These are phyloP conservation scores for Hypomontagnella submonticulosa DNA, from an alignment of 495 filamentous ascomycete species.

Conservation along the genomic window DNA sequence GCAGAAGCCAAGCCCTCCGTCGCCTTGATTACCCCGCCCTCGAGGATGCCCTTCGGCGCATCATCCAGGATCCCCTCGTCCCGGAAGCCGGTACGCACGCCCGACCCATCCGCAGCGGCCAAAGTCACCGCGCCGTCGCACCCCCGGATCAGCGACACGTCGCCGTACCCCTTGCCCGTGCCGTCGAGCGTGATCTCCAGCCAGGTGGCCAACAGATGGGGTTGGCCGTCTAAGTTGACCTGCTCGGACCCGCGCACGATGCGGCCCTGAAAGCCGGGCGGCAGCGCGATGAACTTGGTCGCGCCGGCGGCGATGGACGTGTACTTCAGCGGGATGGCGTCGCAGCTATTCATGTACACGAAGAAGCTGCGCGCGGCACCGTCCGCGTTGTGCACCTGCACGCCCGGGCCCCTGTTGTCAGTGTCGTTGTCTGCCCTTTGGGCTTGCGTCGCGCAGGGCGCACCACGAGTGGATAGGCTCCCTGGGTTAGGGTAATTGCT, in stretches of 20 bases:
- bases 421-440: conserved; percentile 9
- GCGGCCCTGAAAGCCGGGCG: conserved; percentile 38
- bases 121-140: conserved; percentile 41
- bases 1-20: conserved; percentile 29
- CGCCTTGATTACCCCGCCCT: conserved; percentile 25
- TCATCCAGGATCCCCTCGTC: conserved; percentile 23
- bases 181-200: conserved; percentile 46
- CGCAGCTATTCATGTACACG: conserved; percentile 46
- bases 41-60: conserved; percentile 16
- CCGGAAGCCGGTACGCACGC: conserved; percentile 29
- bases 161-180: conserved; percentile 48
- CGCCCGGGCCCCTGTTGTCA: conserved; percentile 32
- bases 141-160: conserved; percentile 45
- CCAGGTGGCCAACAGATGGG: conserved; percentile 42
- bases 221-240: conserved; percentile 32
- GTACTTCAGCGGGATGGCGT: conserved; percentile 41
- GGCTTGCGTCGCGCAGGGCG: conserved; percentile 13
- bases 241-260: conserved; percentile 36
- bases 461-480: background rate
- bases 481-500: background rate
- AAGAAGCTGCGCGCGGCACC: conserved; percentile 36
- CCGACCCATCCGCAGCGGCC: conserved; percentile 27
- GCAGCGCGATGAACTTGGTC: conserved; percentile 38
- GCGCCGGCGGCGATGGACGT: conserved; percentile 30
- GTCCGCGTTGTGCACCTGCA: conserved; percentile 37